Conservation (phyloP, 306 rosid genomes). For the Malus fusca region DNA sequence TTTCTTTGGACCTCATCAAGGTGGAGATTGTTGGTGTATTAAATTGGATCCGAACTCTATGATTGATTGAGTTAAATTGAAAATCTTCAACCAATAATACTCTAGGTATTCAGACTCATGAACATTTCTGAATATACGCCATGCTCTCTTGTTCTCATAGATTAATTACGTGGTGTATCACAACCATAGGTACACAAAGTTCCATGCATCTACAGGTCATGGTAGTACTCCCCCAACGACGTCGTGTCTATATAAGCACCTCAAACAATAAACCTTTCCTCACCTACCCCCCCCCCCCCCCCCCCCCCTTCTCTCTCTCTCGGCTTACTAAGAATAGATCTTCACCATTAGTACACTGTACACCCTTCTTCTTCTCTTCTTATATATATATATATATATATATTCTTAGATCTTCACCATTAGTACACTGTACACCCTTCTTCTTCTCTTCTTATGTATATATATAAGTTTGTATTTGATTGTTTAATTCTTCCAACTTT, state of each 20-base stretch:
- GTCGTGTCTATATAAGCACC: conserved; percentile 34
- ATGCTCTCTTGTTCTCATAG: background rate
- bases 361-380: background rate
- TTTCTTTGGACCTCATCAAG: too few relatives aligned
- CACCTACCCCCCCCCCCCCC: conserved; percentile 3
- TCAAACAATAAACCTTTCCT: conserved; percentile 12
- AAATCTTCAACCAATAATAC: background rate
- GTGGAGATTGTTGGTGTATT: background rate
- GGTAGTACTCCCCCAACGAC: background rate
- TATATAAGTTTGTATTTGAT: background rate
- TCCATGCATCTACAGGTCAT: background rate
- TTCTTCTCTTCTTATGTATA: background rate
- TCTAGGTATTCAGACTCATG: background rate
- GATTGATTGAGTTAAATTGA: background rate
- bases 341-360: background rate
- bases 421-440: background rate
- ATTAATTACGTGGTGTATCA: background rate
- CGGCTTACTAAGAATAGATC: background rate
- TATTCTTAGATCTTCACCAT: background rate
- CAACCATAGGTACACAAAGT: conserved; percentile 1
- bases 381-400: background rate
- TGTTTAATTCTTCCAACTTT: background rate
- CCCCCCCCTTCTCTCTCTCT: background rate
- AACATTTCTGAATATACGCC: background rate
- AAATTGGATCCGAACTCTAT: background rate